phyloP scores from a whole-genome alignment of 495 filamentous ascomycete species.

The Annulohypoxylon moriforme region DNA sequence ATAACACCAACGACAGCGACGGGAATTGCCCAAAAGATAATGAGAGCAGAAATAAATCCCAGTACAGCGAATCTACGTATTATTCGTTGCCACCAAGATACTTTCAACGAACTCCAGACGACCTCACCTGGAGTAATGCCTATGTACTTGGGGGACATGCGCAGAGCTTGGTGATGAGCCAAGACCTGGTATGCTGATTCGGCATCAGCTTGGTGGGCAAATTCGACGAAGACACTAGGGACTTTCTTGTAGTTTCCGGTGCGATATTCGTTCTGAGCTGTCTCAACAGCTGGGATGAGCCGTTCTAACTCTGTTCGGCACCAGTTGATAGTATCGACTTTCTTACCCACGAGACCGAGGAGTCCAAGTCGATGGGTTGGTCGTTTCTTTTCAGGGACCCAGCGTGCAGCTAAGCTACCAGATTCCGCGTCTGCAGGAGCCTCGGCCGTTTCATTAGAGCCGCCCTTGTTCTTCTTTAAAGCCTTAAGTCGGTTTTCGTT shows the following conservation, averaged over 20 bases:
- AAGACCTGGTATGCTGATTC: slow-evolving; percentile 88
- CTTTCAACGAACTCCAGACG: slow-evolving; percentile 87
- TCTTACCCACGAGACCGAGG: slow-evolving; percentile 82
- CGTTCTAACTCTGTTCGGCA: slow-evolving; percentile 82
- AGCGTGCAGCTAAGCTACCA: slow-evolving; percentile 82
- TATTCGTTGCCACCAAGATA: slow-evolving; percentile 89
- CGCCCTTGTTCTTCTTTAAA: slow-evolving; percentile 84
- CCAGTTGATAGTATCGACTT: slow-evolving; percentile 97
- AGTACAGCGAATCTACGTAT: slow-evolving; percentile 76
- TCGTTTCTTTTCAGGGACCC: slow-evolving; percentile 81
- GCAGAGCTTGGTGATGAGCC: slow-evolving; percentile 87
- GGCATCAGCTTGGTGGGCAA: slow-evolving; percentile 80
- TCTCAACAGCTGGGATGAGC: slow-evolving; percentile 81
- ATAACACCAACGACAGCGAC: slow-evolving; percentile 86
- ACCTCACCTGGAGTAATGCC: slow-evolving; percentile 87
- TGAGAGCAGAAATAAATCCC: slow-evolving; percentile 77
- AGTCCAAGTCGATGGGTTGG: slow-evolving; percentile 85
- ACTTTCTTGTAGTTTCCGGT: slow-evolving; percentile 74
- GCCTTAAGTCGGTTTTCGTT: slow-evolving; percentile 80
- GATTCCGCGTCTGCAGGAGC: slow-evolving; percentile 67
- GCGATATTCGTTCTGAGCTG: slow-evolving; percentile 78
- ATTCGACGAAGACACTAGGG: slow-evolving; percentile 89
- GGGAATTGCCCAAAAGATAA: slow-evolving; percentile 97
- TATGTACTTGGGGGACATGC: slow-evolving; percentile 92
- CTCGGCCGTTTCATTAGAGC: slow-evolving; percentile 61